Base-by-base conservation (phyloP, 2,329 filamentous ascomycete genomes). In the Pseudocercospora macadamiae region DNA sequence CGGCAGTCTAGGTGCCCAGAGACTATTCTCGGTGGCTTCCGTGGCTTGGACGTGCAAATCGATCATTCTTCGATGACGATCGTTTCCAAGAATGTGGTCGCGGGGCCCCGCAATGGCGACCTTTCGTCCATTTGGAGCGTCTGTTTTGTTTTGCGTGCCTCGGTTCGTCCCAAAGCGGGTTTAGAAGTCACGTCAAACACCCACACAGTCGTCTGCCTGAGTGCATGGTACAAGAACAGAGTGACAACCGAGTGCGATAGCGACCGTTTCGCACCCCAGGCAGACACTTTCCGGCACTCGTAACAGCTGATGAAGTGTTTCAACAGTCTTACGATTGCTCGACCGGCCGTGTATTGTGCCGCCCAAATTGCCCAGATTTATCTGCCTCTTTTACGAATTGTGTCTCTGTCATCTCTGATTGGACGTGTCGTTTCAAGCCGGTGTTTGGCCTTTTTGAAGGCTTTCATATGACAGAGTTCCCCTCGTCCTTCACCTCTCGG, bases 101-200 rank as follows among this genome's bases (percentile, higher is more conserved):
- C n/a, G 56, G 56, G 34, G 57, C 57, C 57, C 57, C 57, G 57
- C 57, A 55, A 34, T 25, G 2, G 21, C 4, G 23, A 51, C 10
- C n/a, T 53, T 37, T 37, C 48, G 30, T 51, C 55, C 52, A 54
- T 58, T 19, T 32, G 34, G 55, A 21, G 55, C 21, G 25, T 30
- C 48, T 53, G 28, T 36, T 42, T 26, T 51, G 52, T 49, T 36
- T 45, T 45, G 34, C n/a, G 18, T 32, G 42, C 56, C 56, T 59
- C 56, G 56, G 56, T 16, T 10, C 19, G 12, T 47, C 42, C 42
- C 4, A 47, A 47, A n/a, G 23, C 23, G 42, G 42, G 8, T 14
- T 16, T 21, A n/a, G 42, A 47, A 26, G 42, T 26, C 56, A 54
- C 37, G 19, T 45, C 30, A 32, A 49, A 37, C 34, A 54, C 26